These are phyloP conservation scores for Martensiomyces pterosporus DNA, from an alignment of 192 early-diverging fungal genomes.

Conservation along the genomic window DNA sequence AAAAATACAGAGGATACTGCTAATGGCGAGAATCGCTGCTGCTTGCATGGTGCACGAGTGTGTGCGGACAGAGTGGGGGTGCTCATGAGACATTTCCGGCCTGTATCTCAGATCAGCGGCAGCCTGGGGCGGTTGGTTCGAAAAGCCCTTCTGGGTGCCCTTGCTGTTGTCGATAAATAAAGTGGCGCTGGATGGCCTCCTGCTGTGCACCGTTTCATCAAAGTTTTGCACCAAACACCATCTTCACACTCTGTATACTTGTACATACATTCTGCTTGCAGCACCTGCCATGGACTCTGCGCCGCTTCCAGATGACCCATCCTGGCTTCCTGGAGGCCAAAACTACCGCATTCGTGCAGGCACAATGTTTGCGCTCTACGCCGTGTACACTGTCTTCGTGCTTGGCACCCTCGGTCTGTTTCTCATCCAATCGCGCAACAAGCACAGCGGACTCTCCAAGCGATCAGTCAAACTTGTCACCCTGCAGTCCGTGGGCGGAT, in stretches of 20 bases:
- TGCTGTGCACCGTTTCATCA: too few relatives aligned
- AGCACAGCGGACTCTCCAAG: slow-evolving; percentile 30
- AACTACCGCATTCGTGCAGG: slow-evolving; percentile 21
- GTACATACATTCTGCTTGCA: background rate
- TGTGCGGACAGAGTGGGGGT: too few relatives aligned
- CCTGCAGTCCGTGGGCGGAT: slow-evolving; percentile 26
- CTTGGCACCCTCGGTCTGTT: slow-evolving; percentile 16
- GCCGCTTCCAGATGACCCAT: background rate
- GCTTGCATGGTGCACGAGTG: too few relatives aligned
- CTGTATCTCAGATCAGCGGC: too few relatives aligned
- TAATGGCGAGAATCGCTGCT: too few relatives aligned
- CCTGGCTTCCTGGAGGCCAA: slow-evolving; percentile 19
- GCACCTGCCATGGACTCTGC: slow-evolving; percentile 6
- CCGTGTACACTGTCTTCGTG: slow-evolving; percentile 21
- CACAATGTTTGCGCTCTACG: slow-evolving; percentile 2
- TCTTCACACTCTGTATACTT: background rate
- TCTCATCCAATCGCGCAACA: slow-evolving; percentile 13
- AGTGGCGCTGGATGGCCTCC: too few relatives aligned
- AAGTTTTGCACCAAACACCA: too few relatives aligned
- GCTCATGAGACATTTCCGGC: too few relatives aligned
- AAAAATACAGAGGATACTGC: too few relatives aligned
- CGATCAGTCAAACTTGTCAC: slow-evolving; percentile 17
- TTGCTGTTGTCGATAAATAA: too few relatives aligned
- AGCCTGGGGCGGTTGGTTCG: too few relatives aligned
- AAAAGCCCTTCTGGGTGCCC: too few relatives aligned